phyloP scores from a whole-genome alignment of 2,329 filamentous ascomycete species.

The Ophiostoma ulmi region DNA sequence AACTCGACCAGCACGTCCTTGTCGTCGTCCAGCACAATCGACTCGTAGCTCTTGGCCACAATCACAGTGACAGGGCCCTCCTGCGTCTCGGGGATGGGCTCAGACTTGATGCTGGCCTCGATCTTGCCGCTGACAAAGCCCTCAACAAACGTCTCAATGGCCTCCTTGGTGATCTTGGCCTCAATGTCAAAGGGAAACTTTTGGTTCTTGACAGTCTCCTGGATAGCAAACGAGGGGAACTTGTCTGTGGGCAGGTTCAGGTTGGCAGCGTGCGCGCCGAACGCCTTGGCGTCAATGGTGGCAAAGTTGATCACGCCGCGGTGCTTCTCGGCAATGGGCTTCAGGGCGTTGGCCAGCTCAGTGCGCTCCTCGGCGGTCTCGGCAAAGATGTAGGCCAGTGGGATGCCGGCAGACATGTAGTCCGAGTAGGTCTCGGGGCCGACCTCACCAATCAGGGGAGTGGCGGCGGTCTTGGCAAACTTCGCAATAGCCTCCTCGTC shows the following conservation, averaged over 20 bases:
- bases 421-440: constrained; percentile 92
- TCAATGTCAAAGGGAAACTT: constrained; percentile 93
- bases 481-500: constrained; percentile 71
- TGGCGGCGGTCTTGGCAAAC: constrained; percentile 80
- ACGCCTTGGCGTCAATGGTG: constrained; percentile 90
- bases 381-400: constrained; percentile 95
- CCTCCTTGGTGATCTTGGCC: constrained; percentile 65
- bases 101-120: constrained; percentile 95
- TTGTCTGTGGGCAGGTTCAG: constrained; percentile 93
- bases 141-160: constrained; percentile 76
- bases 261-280: constrained; percentile 92
- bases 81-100: constrained; percentile 90
- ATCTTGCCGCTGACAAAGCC: constrained; percentile 83
- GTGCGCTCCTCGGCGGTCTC: constrained; percentile 87
- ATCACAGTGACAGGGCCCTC: constrained; percentile 82
- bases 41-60: constrained; percentile 89
- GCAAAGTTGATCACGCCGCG: constrained; percentile 96
- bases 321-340: constrained; percentile 82
- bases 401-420: constrained; percentile 90
- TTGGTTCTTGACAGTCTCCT: constrained; percentile 89
- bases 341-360: constrained; percentile 68
- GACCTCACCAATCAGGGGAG: constrained; percentile 89
- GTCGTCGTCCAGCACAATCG: constrained; percentile 83
- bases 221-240: constrained; percentile 97
- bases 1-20: constrained; percentile 98